These are phyloP conservation scores for Tephrocybe sp. DNA, from an alignment of 768 basidiomycete genomes.

Conservation along the genomic window DNA sequence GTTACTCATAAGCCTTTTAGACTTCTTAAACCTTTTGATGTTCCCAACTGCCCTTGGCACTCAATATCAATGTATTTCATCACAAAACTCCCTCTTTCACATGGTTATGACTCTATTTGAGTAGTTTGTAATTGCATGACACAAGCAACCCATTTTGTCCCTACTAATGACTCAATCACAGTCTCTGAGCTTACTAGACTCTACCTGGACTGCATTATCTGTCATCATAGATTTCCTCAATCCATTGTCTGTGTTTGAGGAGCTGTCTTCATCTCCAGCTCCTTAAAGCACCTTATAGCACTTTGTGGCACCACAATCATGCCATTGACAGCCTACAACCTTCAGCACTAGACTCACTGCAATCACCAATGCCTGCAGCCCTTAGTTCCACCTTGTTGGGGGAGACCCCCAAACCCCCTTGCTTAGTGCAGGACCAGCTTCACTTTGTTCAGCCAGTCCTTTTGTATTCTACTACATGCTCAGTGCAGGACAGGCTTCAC, in stretches of 20 bases:
- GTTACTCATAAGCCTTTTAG: slow-evolving; percentile 36
- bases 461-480: too few relatives aligned
- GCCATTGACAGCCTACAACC: slow-evolving; percentile 40
- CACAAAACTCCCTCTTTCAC: slow-evolving; percentile 36
- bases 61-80: slow-evolving; percentile 44
- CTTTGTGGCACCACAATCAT: slow-evolving; percentile 10
- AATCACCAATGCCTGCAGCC: too few relatives aligned
- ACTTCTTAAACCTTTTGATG: slow-evolving; percentile 32
- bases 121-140: slow-evolving; percentile 42
- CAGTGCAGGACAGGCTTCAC: too few relatives aligned
- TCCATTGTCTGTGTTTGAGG: slow-evolving; percentile 34
- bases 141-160: slow-evolving; percentile 42
- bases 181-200: slow-evolving; percentile 31
- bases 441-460: too few relatives aligned
- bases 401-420: too few relatives aligned
- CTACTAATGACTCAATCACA: slow-evolving; percentile 26
- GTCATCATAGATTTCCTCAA: slow-evolving; percentile 31
- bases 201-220: slow-evolving; percentile 35
- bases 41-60: slow-evolving; percentile 33
- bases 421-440: too few relatives aligned
- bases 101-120: slow-evolving; percentile 34
- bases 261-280: slow-evolving; percentile 31
- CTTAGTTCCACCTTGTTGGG: too few relatives aligned
- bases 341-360: too few relatives aligned
- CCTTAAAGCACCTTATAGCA: slow-evolving; percentile 21